Evolutionary conservation across 495 filamentous ascomycete species (phyloP), one percentile per base, ranked within the genome.

Genomic region (Penicillium nucicola): DNA sequence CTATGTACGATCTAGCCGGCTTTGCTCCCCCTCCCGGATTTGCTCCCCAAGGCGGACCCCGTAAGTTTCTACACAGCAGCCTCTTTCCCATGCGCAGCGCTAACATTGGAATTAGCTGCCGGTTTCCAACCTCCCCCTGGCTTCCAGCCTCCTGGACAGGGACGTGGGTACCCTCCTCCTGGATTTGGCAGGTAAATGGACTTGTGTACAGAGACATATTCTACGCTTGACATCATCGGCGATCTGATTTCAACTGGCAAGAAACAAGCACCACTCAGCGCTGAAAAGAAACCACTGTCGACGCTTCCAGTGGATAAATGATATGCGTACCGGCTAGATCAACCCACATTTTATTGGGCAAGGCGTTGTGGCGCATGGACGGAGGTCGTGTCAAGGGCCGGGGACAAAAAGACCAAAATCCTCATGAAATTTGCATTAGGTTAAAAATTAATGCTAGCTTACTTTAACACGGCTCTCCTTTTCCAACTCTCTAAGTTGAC

Each of bases 41-140:
- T 55, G 72, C 76, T 50, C 74, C 70, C n/a, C 77, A 68, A 32
- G 78, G 80, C 52, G 79, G 63, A 66, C 78, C 80, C 59, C 80
- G 82, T 85, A 75, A 78, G 82, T 75, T 28, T 46, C 44, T 30
- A 20, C 20, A 17, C 32, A 39, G 55, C 28, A 8, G 11, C 50
- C 45, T 35, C 31, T n/a, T 12, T 35, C 20, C n/a, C 22, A 39
- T 48, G 17, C 20, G 43, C 14, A 22, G 46, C 22, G 42, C 64
- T 68, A 43, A 70, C 50, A 22, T 53, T 6, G 33, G 6, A 56
- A 36, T 42, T 48, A 79, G 79, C 76, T 48, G 75, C 75, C 49
- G 74, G 74, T 58, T 88, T 87, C 72, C 84, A 84, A 55, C 84
- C 89, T 42, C 85, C 87, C 31, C 82, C 84, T 34, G 84, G 84